These are phyloP conservation scores for Daldinia caldariorum DNA, from an alignment of 495 filamentous ascomycete species.

Conservation along the genomic window DNA sequence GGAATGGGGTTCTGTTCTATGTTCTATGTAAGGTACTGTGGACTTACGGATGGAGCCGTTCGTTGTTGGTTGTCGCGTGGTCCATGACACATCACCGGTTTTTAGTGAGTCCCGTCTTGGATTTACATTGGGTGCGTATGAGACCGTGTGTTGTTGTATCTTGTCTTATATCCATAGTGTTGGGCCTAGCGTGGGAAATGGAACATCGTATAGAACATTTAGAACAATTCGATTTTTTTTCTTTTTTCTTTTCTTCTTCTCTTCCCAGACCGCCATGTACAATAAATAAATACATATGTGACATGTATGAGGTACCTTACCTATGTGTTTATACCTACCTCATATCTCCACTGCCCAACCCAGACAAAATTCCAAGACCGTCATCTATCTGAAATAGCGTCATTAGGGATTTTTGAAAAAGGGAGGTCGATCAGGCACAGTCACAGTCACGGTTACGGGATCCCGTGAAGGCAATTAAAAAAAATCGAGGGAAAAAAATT, in stretches of 20 bases:
- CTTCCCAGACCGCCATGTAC: neutral
- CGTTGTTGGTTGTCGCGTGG: constrained; percentile 29
- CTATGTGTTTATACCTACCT: no score
- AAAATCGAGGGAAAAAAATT: neutral
- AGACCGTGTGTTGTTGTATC: no score
- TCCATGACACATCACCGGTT: neutral
- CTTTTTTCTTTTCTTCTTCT: neutral
- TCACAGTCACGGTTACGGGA: neutral
- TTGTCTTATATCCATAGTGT: no score
- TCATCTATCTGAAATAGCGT: constrained; percentile 15
- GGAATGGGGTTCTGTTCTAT: constrained; percentile 11
- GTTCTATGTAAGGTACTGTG: constrained; percentile 2
- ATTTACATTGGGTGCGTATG: no score
- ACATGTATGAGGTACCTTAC: no score
- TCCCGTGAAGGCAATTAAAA: neutral
- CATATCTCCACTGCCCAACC: neutral
- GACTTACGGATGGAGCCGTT: constrained; percentile 21
- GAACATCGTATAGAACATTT: constrained; percentile 2
- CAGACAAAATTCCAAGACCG: constrained; percentile 16
- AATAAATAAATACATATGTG: neutral
- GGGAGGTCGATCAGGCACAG: constrained; percentile 1
- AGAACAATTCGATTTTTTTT: constrained; percentile 1
- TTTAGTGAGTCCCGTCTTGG: neutral
- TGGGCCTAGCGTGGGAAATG: neutral
- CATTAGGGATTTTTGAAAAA: constrained; percentile 3